Base-by-base conservation (phyloP, 192 early-diverging fungal species). In the Dissophora ornata region DNA sequence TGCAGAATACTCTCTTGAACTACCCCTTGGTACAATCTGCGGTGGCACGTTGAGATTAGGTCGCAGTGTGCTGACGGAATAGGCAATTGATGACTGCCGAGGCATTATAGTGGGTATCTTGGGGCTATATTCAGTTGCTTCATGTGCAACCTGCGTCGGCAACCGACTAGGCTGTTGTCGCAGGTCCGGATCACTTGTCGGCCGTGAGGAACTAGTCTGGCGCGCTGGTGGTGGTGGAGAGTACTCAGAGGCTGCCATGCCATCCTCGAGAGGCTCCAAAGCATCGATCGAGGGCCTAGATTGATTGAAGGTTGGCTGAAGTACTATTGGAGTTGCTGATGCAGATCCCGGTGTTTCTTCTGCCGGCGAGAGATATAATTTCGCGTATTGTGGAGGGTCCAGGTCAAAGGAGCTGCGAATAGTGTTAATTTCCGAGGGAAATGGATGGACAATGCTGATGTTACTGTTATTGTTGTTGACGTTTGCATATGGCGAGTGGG, bases 31-130 rank as follows among this genome's bases (percentile, higher is more conserved):
- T 10, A 67, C 73, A 19, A 77, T 77, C 13, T 57, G 54, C 3
- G 73, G 73, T 6, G 73, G 73, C 0, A 77, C 65, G 45, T 62
- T 77, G 1, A 77, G 59, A 47, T 77, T 77, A 12, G 65, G 47
- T 15, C 73, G 52, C 3, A 62, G 47, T 12, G 51, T 44, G 29
- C 36, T 67, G 52, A 28, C 64, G 38, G 63, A 62, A 25, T 77
- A 77, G 36, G 73, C 73, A 25, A 77, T 77, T 4, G 73, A 77
- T 6, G 73, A 77, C 57, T 67, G 64, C 18, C 73, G 49, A 7
- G 73, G 73, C 10, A 42, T 58, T 21, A 77, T 77, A 33, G 59
- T 67, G 50, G 59, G 73, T 55, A 51, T 57, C 53, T 77, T 77
- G n/a, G 54, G 73, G 26, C 16, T 62, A 33, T 57, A 57, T 36